Base-by-base conservation (phyloP, 768 basidiomycete genomes). In the Pleurotus tuoliensis region DNA sequence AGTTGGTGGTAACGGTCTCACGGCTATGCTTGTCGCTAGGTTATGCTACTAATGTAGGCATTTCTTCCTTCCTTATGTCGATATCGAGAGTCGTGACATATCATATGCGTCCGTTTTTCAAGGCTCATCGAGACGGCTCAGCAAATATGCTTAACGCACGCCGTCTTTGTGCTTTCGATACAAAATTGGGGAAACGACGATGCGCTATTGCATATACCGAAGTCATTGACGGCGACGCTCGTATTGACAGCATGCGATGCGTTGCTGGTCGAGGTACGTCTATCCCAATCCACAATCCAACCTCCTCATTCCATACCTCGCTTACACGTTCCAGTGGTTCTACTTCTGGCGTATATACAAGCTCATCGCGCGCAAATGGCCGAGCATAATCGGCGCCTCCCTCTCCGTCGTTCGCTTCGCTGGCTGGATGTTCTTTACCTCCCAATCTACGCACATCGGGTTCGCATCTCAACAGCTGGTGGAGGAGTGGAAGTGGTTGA, bases 341-440 rank as follows among this genome's bases (percentile, higher is more conserved):
- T 53, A 53, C 51, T 53, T 40, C 39, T 53, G 51, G 51, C 16
- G 51, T 4, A 53, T 53, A 15, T 53, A 16, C 39, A 53, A 53
- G 24, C 24, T 53, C n/a, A 39, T 38, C 5, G n/a, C 22, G 5
- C 39, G 27, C 15, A 12, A 4, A 18, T 53, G 51, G 51, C 51
- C 51, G n/a, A 53, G 37, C 39, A 18, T 40, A 5, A 18, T 41
- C 20, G 39, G 22, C 24, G 22, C 22, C n/a, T 18, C 39, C 8
- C 16, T 53, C 34, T 53, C 39, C 4, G n/a, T 18, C 12, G 51
- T 41, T 2, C 51, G 51, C 3, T 30, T 41, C 12, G 34, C 16
- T 15, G 51, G 51, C n/a, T 53, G 51, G 51, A 20, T 53, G 6
- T 20, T 41, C 5, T 53, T 53, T 8, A 39, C 39, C 37, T 16